Conservation (phyloP, 148 eudicot genomes). For the Nepenthes mirabilis region DNA sequence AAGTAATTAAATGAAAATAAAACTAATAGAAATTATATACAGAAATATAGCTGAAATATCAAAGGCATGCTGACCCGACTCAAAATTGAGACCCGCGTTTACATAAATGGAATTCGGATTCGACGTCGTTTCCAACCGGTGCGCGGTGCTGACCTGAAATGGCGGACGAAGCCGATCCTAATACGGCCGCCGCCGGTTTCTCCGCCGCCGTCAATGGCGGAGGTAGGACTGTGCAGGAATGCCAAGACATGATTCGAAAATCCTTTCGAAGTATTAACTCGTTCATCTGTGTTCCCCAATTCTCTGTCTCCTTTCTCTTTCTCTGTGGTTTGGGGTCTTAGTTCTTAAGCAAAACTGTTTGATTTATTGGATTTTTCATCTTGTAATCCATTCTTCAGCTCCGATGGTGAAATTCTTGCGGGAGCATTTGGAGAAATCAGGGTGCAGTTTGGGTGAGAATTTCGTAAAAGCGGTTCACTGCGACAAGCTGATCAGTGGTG, state of each 20-base stretch:
- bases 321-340: not conserved
- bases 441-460: conserved; percentile 46
- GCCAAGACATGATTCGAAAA: conserved; percentile 36
- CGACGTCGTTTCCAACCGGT: too few species aligned
- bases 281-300: not conserved
- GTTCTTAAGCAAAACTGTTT: not conserved
- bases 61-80: too few species aligned
- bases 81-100: too few species aligned
- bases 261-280: conserved; percentile 26
- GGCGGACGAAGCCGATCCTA: too few species aligned
- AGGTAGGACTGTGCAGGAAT: conserved; percentile 28
- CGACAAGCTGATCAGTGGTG: conserved; percentile 29
- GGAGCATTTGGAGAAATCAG: conserved; percentile 64
- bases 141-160: too few species aligned
- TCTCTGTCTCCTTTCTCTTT: not conserved
- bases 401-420: conserved; percentile 79
- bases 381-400: conserved; percentile 12
- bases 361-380: not conserved
- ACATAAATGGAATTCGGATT: too few species aligned
- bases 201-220: conserved; percentile 9
- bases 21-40: too few species aligned
- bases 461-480: conserved; percentile 41
- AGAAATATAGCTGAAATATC: too few species aligned
- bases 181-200: not conserved
- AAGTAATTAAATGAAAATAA: too few species aligned